phyloP scores from a whole-genome alignment of 768 basidiomycete species.

The Gloeopeniophorella convolvens region DNA sequence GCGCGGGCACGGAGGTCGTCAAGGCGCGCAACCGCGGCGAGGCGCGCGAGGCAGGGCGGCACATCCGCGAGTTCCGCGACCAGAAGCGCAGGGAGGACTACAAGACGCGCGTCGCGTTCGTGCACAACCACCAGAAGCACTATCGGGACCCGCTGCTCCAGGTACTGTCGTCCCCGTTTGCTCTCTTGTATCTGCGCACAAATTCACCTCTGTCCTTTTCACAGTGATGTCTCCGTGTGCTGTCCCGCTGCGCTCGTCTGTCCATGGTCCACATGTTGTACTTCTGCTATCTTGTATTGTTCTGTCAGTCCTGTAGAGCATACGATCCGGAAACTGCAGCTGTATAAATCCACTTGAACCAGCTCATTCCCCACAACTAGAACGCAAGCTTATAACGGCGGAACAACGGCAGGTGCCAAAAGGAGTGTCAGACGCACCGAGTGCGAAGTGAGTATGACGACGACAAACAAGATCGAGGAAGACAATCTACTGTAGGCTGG shows the following conservation, averaged over 20 bases:
- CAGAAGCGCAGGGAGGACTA: constrained; percentile 72
- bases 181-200: not conserved
- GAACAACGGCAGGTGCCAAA: constrained; percentile 13
- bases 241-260: not conserved
- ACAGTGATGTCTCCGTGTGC: constrained; percentile 18
- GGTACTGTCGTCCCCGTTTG: constrained; percentile 21
- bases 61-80: constrained; percentile 79
- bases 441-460: constrained; percentile 19
- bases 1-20: constrained; percentile 73
- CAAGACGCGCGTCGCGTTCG: constrained; percentile 75
- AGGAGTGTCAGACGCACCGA: constrained; percentile 16
- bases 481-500: constrained; percentile 19
- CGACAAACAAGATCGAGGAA: constrained; percentile 11
- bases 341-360: constrained; percentile 1
- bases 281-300: not conserved
- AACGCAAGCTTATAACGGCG: constrained; percentile 13
- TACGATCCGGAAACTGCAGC: not conserved
- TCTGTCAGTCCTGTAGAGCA: not conserved
- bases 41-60: constrained; percentile 85
- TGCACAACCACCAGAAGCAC: constrained; percentile 85
- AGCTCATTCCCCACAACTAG: constrained; percentile 13
- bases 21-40: constrained; percentile 94
- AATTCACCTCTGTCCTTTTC: not conserved
- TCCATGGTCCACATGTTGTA: too few species aligned
- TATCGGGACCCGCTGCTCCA: constrained; percentile 67